Evolutionary conservation across 139 green algal genomes (phyloP), one percentile per base, ranked within the genome.

Genomic region (Tetradesmus lagerheimii): DNA sequence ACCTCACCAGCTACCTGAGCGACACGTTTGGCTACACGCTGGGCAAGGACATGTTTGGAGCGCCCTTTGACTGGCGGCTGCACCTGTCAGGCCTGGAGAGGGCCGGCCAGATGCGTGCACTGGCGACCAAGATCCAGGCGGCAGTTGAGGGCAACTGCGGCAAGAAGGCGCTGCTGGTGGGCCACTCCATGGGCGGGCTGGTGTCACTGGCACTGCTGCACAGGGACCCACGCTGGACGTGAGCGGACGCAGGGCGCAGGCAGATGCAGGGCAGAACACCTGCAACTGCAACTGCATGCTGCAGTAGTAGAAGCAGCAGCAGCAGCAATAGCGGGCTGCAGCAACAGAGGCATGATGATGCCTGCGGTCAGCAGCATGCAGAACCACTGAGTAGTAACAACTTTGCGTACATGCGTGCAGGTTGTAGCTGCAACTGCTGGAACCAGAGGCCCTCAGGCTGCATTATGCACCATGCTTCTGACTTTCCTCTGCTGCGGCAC

Each of bases 31-130:
- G 38, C 64, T 88, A 88, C 64, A 88, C 83, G 20, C 62, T 80
- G 20, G 83, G 83, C 50, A 64, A 67, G n/a, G 83, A 88, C 64
- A 62, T 88, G 83, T 88, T 88, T 88, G 83, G 64, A 5, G 83
- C 83, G 29, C 83, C 83, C 9, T 88, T 80, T 80, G 83, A 88
- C 83, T 88, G 83, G 83, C 62, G 83, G 38, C 35, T 88, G 25
- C 83, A 88, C 50, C 39, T 88, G 29, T 45, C 38, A 15, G 83
- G 83, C 12, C 43, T 88, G 23, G 83, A 88, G 64, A 38, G 45
- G 83, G 27, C 11, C 1, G 83, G 83, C 12, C 83, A 88, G 37
- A 74, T 88, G 62, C 34, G 27, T 6, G 64, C 37, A 8, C 64
- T 88, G 62, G 23, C 64, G 4, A 16, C 8, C 14, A 62, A 18